Base-by-base conservation (phyloP, 2,329 filamentous ascomycete species). In the Paecilomyces fulvus region DNA sequence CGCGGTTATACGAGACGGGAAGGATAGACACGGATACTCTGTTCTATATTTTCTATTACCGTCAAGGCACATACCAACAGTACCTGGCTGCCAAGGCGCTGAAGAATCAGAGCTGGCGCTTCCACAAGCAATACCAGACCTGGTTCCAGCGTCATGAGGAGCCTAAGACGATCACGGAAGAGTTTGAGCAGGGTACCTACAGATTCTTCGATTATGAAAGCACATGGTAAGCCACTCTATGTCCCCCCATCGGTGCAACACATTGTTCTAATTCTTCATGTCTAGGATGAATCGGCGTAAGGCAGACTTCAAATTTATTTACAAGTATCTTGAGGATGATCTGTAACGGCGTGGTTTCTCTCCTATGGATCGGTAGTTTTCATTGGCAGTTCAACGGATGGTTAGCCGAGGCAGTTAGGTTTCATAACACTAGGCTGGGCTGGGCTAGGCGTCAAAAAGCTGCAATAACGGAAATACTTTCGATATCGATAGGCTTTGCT, bases 61-160 rank as follows among this genome's bases (percentile, higher is more conserved):
- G 92, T 64, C 94, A 99, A 74, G 91, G 91, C 25, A 92, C 91
- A 0, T 92, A 95, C 65, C 92, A 97, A 72, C 94, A 99, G 71
- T 96, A 92, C 69, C 81, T 97, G 58, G 91, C 94, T 1, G 94
- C 94, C 12, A 96, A 95, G 75, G 90, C 94, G n/a, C 78, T 99
- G 54, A 99, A 99, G 77, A 89, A 92, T 63, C 94, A 99, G 74
- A 96, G 92, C 74, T 99, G 94, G 94, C 84, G 94, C 56, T 99
- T 99, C 73, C 94, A 99, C 77, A 99, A 99, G 79, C 94, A 97
- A 73, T 99, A 99, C 70, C 94, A 96, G 74, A 99, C 94, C 1
- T 99, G 94, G 94, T 99, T 99, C 69, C 94, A 99, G 74, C 83
- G 94, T 53, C 94, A 99, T 64, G 94, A 99, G 70, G 94, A 99